Base-by-base conservation (phyloP, 441 rosid genomes). In the Bruguiera hainesii region DNA sequence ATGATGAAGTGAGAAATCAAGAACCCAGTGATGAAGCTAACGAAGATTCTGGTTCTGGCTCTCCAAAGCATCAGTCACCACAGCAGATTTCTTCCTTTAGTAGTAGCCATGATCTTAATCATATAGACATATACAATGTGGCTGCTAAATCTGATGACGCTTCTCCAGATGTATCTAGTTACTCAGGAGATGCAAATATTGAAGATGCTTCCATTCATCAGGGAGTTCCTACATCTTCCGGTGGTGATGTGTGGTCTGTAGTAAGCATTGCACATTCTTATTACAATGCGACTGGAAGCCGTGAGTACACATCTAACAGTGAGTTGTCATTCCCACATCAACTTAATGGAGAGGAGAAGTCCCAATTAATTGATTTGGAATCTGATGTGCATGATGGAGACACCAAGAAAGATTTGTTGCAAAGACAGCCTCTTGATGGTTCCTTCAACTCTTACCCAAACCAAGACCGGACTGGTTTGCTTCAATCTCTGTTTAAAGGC, bases 401-500 rank as follows among this genome's bases (percentile, higher is more conserved):
- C 55, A 73, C 58, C 46, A 67, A 79, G 68, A 80, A 82, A 66
- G 75, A 74, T 83, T 76, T 87, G 79, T 76, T 84, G 68, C 89
- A 72, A 59, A 74, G 75, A 69, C 91, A 87, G 66, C 46, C 82
- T 66, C 75, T 81, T 63, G 82, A 78, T 78, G 85, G 76, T 73
- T 71, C 92, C 76, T 85, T 87, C 72, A 76, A 74, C 64, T 75
- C 92, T 64, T 89, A 81, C 79, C 83, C 85, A 61, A 82, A 72
- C 76, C 89, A 81, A 70, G 89, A 84, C 71, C 84, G 81, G 52
- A 92, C 80, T 80, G 98, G 93, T 73, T 78, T 92, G 63, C 97
- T 95, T 68, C 99, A 90, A 59, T 89, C 97, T 62, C 70, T 95
- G 64, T 85, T 95, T 78, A 89, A 83, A 75, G 84, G 85, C 56